Base-by-base conservation (phyloP, 352 stramenopile species). In the Globisporangium okanoganense region DNA sequence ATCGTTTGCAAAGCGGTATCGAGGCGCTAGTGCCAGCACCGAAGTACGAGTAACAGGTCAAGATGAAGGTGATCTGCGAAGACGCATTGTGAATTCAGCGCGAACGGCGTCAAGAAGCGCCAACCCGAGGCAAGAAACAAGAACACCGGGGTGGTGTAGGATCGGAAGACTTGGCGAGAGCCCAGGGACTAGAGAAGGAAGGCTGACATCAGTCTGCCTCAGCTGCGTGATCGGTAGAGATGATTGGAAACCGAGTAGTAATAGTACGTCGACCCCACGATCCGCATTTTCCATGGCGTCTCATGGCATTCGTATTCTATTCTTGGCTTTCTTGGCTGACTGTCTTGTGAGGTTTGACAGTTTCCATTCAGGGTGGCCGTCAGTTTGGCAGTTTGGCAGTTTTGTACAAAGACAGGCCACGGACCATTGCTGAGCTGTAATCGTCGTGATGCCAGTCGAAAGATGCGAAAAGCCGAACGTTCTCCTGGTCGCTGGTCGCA, bases 71-170 rank as follows among this genome's bases (percentile, higher is more conserved):
- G 18, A 20, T 14, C 25, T 38, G 5, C 16, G 20, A 20, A 33
- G 48, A 25, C 48, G 48, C 48, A 22, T 54, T 54, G 24, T 24
- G 25, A 54, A 54, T 38, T 18, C 27, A n/a, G 38, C 38, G 38
- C 38, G 16, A 44, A 20, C 38, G 16, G 38, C 16, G 14, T 44
- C 48, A 38, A n/a, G 4, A 40, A 20, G 27, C 16, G 48, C 18
- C 48, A 22, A 29, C 45, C 13, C n/a, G 13, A 18, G 10, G 45
- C 13, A 52, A 52, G 45, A n/a, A 35, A 33, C 10, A 4, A 41
- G 35, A 16, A 41, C 8, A 41, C 2, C 14, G 16, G 36, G 36
- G 16, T 43, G 36, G 16, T 43, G 14, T 16, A 18, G 36, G 2
- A n/a, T 43, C 36, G 36, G 14, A 6, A n/a, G 36, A 16, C 36